Evolutionary conservation across 495 filamentous ascomycete genomes (phyloP), one percentile per base, ranked within the genome.

Genomic region (Xylaria venustula): DNA sequence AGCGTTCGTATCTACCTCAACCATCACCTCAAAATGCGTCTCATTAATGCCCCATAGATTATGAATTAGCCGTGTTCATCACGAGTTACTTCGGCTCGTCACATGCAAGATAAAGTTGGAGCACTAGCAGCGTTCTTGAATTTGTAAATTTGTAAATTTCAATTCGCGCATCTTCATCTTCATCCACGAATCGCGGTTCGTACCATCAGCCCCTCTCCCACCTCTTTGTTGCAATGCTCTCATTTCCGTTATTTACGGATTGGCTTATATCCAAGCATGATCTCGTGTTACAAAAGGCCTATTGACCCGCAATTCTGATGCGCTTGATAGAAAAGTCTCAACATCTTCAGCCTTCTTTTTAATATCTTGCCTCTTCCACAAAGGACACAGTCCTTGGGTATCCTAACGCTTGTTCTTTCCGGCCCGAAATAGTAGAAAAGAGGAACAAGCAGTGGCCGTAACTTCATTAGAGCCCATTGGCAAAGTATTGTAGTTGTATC

Each of bases 401-500:
- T 40, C 41, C 58, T 41, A 61, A 54, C 19, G 40, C 48, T 28
- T 47, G 42, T 34, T 23, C 49, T 48, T 17, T 49, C 51, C 54
- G 44, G 59, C 63, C 61, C 42, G 32, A 41, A 61, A 63, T 66
- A 55, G 49, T 14, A 56, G 40, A 49, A 46, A 60, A 58, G 56
- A 54, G 32, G 47, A 49, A 47, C 51, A 63, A 36, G 58, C 51
- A 64, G 54, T 47, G 55, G 54, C 64, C 64, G 51, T 69, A 67
- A 66, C 62, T 66, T 71, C 69, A 60, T 69, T 44, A 70, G 64
- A 67, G 62, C 59, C 58, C 56, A 65, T 53, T n/a, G 50, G 37
- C 44, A 54, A 54, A 62, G 47, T n/a, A 62, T 58, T 61, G 62
- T 52, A 67, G 60, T 67, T 57, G 52, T 64, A 61, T 69, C 67